These are phyloP conservation scores for Botrytis medusae DNA, from an alignment of 2,329 filamentous ascomycete species.

Conservation along the genomic window DNA sequence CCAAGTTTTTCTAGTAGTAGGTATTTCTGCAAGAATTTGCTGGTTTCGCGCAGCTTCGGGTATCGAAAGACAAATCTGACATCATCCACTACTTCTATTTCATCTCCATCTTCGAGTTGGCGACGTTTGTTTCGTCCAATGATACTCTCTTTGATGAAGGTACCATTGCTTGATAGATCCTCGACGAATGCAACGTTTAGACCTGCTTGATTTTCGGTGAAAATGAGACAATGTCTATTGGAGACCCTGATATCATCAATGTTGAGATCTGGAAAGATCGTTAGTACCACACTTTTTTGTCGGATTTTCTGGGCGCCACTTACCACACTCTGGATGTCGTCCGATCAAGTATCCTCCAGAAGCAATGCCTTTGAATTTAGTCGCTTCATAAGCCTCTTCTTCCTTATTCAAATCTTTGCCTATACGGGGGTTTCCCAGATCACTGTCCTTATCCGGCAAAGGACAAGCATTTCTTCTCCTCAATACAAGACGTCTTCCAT, in stretches of 20 bases:
- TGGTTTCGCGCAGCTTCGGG: slow-evolving; percentile 70
- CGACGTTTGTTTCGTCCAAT: slow-evolving; percentile 90
- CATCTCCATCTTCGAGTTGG: slow-evolving; percentile 85
- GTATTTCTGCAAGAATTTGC: slow-evolving; percentile 83
- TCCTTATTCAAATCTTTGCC: slow-evolving; percentile 52
- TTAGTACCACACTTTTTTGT: slow-evolving; percentile 41
- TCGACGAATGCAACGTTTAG: slow-evolving; percentile 75
- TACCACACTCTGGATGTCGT: slow-evolving; percentile 90
- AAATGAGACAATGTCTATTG: slow-evolving; percentile 76
- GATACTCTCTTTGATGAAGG: slow-evolving; percentile 89
- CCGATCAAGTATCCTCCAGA: slow-evolving; percentile 89
- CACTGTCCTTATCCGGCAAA: slow-evolving; percentile 49
- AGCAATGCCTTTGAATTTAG: slow-evolving; percentile 60
- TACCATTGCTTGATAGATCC: slow-evolving; percentile 93
- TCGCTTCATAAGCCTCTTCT: slow-evolving; percentile 60
- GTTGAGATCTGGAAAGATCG: slow-evolving; percentile 61
- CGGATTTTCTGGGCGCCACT: slow-evolving; percentile 18
- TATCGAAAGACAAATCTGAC: slow-evolving; percentile 89
- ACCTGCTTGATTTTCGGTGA: slow-evolving; percentile 58
- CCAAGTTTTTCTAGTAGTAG: slow-evolving; percentile 80
- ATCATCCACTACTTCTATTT: slow-evolving; percentile 82
- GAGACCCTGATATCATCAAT: slow-evolving; percentile 79
- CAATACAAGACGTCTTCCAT: slow-evolving; percentile 70
- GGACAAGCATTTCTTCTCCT: slow-evolving; percentile 72
- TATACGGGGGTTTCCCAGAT: slow-evolving; percentile 46